A percentile compares a stretch with the other conserved stretches of the same genome.
phyloP scores from a whole-genome alignment of 345 rosid genomes.

The Ricinus communis region DNA sequence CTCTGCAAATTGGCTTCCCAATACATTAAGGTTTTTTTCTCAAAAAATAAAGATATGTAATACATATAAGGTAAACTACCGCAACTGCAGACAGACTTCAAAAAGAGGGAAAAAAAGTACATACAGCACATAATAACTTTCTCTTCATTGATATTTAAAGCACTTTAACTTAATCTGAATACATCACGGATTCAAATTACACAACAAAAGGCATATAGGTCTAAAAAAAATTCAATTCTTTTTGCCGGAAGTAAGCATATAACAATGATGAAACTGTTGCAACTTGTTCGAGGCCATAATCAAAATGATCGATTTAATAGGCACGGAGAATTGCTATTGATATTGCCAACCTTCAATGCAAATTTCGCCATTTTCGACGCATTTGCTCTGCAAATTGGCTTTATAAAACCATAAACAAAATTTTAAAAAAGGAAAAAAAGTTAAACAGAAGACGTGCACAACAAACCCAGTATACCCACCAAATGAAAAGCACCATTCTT shows the following conservation, averaged over 20 bases:
- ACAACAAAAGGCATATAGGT: too few species aligned
- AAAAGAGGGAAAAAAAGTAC: neutral
- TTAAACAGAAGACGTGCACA: neutral
- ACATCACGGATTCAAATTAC: too few species aligned
- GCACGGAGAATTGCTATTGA: slow-evolving; percentile 74
- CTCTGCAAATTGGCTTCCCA: slow-evolving; percentile 71
- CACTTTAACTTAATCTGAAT: neutral
- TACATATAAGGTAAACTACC: too few species aligned
- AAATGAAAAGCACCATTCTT: too few species aligned
- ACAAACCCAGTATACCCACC: too few species aligned
- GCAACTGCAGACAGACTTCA: neutral
- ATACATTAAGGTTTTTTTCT: neutral
- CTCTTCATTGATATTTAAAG: neutral
- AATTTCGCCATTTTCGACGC: slow-evolving; percentile 59
- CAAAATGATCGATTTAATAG: slow-evolving; percentile 50
- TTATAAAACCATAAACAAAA: neutral
- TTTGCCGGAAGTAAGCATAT: neutral
- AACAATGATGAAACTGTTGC: slow-evolving; percentile 35
- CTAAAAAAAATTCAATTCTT: too few species aligned
- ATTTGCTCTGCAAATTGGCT: slow-evolving; percentile 85
- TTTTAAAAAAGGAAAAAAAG: too few species aligned
- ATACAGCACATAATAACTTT: neutral
- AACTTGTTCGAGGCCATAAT: slow-evolving; percentile 78
- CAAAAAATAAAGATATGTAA: too few species aligned
- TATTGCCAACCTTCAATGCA: slow-evolving; percentile 82